A percentile compares a stretch with the other conserved stretches of the same genome.
Evolutionary conservation across 495 filamentous ascomycete genomes (phyloP).

Genomic region (Talaromyces borbonicus): DNA sequence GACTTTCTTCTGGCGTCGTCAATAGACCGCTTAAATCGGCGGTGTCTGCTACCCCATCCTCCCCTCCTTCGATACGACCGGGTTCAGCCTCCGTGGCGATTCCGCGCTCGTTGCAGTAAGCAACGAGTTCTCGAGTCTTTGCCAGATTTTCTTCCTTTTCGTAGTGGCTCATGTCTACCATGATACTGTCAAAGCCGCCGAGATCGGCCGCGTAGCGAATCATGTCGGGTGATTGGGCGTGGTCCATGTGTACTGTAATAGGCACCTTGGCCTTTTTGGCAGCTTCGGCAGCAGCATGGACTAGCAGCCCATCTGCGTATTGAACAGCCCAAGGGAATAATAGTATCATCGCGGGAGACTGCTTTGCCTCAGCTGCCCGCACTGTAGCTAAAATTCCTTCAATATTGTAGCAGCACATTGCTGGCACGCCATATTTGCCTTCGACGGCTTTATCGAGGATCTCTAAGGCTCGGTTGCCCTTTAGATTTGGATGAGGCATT

Average conservation of each 20-base stretch:
- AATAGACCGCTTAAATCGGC: constrained; percentile 61
- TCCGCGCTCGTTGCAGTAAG: constrained; percentile 62
- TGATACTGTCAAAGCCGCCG: constrained; percentile 68
- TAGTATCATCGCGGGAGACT: constrained; percentile 68
- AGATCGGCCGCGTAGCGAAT: constrained; percentile 56
- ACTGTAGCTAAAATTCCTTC: constrained; percentile 74
- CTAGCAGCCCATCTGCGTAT: constrained; percentile 55
- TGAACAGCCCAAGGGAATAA: constrained; percentile 80
- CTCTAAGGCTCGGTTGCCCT: constrained; percentile 54
- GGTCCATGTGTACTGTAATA: constrained; percentile 66
- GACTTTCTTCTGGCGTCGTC: constrained; percentile 69
- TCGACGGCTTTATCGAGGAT: constrained; percentile 59
- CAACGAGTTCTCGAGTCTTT: constrained; percentile 58
- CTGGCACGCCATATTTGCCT: constrained; percentile 60
- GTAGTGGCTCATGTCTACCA: constrained; percentile 77
- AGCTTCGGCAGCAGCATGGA: constrained; percentile 55
- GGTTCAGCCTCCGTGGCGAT: constrained; percentile 77
- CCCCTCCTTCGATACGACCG: constrained; percentile 72
- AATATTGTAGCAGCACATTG: constrained; percentile 80
- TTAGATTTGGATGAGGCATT: constrained; percentile 33
- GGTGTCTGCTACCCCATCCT: constrained; percentile 74
- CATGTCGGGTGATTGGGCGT: constrained; percentile 63
- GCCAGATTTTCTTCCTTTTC: constrained; percentile 72
- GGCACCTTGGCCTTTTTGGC: constrained; percentile 56
- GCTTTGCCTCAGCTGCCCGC: constrained; percentile 62